Conservation (phyloP, 2,329 filamentous ascomycete species). For the Trichoderma gracile region DNA sequence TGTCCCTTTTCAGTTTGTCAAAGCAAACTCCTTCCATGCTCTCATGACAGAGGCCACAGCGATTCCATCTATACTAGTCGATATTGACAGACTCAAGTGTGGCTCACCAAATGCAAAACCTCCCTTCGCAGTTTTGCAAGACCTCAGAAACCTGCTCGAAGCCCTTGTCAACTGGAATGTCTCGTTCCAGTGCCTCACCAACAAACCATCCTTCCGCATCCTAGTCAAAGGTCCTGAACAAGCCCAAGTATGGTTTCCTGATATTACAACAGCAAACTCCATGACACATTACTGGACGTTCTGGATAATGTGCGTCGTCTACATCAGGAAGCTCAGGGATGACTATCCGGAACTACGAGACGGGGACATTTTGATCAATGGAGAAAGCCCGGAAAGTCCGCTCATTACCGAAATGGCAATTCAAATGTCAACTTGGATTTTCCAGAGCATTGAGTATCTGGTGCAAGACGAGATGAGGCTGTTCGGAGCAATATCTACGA, state of each 20-base stretch:
- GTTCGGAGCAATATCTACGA: conserved; percentile 41
- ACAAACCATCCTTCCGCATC: conserved; percentile 21
- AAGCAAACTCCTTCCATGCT: conserved; percentile 37
- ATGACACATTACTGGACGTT: conserved; percentile 44
- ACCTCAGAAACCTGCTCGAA: background rate
- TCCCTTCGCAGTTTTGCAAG: background rate
- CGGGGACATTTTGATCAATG: background rate
- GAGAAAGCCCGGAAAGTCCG: conserved; percentile 20
- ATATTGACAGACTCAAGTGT: conserved; percentile 26
- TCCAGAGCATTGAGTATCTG: conserved; percentile 41
- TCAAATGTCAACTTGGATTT: conserved; percentile 34
- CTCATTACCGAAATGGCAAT: conserved; percentile 22
- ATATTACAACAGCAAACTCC: conserved; percentile 41
- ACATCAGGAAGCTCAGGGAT: conserved; percentile 30
- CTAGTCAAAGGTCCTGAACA: background rate
- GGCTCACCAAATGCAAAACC: background rate
- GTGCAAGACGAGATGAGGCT: conserved; percentile 43
- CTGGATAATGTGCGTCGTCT: conserved; percentile 39
- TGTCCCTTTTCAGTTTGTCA: conserved; percentile 35
- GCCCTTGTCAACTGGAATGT: conserved; percentile 6
- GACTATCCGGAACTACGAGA: conserved; percentile 8
- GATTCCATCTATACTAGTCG: conserved; percentile 36
- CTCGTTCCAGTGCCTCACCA: background rate
- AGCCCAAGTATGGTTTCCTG: conserved; percentile 36
- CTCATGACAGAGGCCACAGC: conserved; percentile 36